Evolutionary conservation across 345 rosid species (phyloP).

Genomic region (Pugionium dolabratum): DNA sequence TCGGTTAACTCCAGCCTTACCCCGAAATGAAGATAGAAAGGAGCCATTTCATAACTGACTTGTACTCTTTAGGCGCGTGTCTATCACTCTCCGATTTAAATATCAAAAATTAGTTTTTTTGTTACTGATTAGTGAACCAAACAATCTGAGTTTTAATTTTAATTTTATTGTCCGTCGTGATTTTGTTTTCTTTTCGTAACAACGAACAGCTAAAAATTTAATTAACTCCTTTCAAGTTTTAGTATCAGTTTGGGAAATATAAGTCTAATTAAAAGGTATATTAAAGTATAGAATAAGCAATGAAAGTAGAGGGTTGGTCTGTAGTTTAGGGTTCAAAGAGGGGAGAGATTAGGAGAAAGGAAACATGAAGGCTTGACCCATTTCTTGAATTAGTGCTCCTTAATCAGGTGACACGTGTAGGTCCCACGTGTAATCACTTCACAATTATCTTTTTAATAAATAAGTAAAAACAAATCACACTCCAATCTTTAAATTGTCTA

Average conservation of each 20-base stretch:
- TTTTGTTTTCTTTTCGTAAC: too few relatives aligned
- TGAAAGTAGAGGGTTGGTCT: constrained; percentile 40
- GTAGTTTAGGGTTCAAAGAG: constrained; percentile 46
- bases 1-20: constrained; percentile 19
- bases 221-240: too few relatives aligned
- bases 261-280: too few relatives aligned
- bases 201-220: too few relatives aligned
- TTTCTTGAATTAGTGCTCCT: constrained; percentile 39
- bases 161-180: not conserved
- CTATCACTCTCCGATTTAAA: too few relatives aligned
- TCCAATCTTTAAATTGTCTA: too few relatives aligned
- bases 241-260: too few relatives aligned
- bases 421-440: constrained; percentile 37
- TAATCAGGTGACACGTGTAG: constrained; percentile 43
- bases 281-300: not conserved
- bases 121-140: not conserved
- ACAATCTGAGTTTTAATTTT: not conserved
- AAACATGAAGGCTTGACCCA: constrained; percentile 41
- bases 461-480: too few relatives aligned
- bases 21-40: constrained; percentile 3
- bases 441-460: too few relatives aligned
- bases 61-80: too few relatives aligned
- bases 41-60: constrained; percentile 24
- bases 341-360: constrained; percentile 43
- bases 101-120: too few relatives aligned